phyloP scores from a whole-genome alignment of 1,284 basidiomycete species.

The Trichosporon sp. region DNA sequence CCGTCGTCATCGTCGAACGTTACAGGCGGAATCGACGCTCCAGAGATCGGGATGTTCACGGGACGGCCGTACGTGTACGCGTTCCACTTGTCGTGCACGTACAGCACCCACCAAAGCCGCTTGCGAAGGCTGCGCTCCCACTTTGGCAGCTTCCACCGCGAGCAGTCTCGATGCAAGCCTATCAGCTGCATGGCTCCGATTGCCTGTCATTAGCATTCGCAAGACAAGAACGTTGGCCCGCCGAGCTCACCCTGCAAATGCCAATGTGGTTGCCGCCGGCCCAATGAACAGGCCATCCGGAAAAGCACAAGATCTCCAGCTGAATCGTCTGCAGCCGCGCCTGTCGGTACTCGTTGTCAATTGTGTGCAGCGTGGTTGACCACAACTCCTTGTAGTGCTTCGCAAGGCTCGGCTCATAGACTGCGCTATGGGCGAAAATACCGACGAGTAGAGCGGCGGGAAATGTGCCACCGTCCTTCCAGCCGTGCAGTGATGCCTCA shows the following conservation, averaged over 20 bases:
- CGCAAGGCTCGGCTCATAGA: slow-evolving; percentile 17
- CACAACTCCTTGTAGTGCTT: slow-evolving; percentile 15
- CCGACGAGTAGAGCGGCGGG: slow-evolving; percentile 22
- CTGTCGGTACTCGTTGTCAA: slow-evolving; percentile 22
- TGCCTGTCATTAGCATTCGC: slow-evolving; percentile 5
- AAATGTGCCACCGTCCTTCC: slow-evolving; percentile 17
- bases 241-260: slow-evolving; percentile 16
- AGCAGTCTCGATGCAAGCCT: slow-evolving; percentile 27
- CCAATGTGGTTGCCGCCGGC: slow-evolving; percentile 23
- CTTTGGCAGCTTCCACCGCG: slow-evolving; percentile 22
- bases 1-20: slow-evolving; percentile 17
- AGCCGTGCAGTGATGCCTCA: slow-evolving; percentile 16
- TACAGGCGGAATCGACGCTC: slow-evolving; percentile 8
- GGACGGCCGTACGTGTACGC: slow-evolving; percentile 22
- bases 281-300: slow-evolving; percentile 22
- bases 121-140: slow-evolving; percentile 25
- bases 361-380: slow-evolving; percentile 18
- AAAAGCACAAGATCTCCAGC: slow-evolving; percentile 21
- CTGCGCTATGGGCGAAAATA: slow-evolving; percentile 21
- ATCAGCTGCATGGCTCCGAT: slow-evolving; percentile 22
- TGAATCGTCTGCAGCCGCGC: slow-evolving; percentile 26
- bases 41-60: slow-evolving; percentile 11
- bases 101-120: slow-evolving; percentile 26
- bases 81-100: slow-evolving; percentile 24
- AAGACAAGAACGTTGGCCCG: background rate